Conservation (phyloP, 1,139 yeast genomes). For the Suzukiozyma palmioleophila region DNA sequence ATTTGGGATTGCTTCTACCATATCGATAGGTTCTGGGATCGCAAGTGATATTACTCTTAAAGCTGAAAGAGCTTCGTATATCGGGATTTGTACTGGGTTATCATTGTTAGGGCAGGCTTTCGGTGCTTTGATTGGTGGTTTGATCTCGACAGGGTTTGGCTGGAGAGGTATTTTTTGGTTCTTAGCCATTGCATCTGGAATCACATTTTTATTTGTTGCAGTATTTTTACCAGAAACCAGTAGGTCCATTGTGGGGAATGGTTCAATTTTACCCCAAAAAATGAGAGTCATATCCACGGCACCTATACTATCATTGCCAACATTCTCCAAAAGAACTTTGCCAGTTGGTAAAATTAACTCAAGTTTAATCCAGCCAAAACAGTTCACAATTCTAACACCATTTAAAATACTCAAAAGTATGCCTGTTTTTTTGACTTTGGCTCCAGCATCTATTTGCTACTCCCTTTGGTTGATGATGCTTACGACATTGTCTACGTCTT, state of each 20-base stretch:
- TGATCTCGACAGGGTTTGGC: constrained; percentile 50
- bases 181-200: constrained; percentile 55
- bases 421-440: constrained; percentile 20
- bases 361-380: constrained; percentile 19
- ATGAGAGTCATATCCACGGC: constrained; percentile 31
- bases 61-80: constrained; percentile 58
- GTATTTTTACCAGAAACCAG: constrained; percentile 67
- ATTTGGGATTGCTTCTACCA: constrained; percentile 63
- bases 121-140: constrained; percentile 75
- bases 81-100: constrained; percentile 62
- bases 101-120: constrained; percentile 68
- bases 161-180: constrained; percentile 83
- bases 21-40: constrained; percentile 62
- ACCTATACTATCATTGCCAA: constrained; percentile 31
- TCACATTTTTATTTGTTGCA: constrained; percentile 29
- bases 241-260: constrained; percentile 64
- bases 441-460: constrained; percentile 60
- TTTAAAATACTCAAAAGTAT: constrained; percentile 34
- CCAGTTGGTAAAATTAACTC: constrained; percentile 10
- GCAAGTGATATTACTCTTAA: constrained; percentile 65
- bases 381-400: constrained; percentile 41
- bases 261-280: constrained; percentile 43
- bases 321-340: constrained; percentile 11
- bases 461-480: constrained; percentile 67
- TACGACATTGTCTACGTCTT: constrained; percentile 57